phyloP scores from a whole-genome alignment of 2,329 filamentous ascomycete genomes.

The Calonectria honghensis region DNA sequence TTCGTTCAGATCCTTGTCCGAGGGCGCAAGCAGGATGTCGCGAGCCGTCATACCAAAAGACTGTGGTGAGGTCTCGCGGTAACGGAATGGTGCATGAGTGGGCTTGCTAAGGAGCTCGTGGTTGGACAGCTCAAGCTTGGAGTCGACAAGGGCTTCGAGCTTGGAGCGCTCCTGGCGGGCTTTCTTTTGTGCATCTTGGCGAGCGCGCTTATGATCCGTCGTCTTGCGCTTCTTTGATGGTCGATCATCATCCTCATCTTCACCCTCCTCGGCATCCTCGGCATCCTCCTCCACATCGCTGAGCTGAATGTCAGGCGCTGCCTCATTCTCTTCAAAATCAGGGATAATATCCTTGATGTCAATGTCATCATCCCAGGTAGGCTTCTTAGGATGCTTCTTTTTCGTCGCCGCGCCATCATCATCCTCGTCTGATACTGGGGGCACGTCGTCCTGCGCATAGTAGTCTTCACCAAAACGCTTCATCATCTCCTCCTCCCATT shows the following conservation, averaged over 20 bases:
- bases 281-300: constrained; percentile 66
- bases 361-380: constrained; percentile 95
- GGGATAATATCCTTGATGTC: constrained; percentile 95
- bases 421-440: constrained; percentile 79
- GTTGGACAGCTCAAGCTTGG: constrained; percentile 84
- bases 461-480: constrained; percentile 93
- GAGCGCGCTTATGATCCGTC: constrained; percentile 76
- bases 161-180: constrained; percentile 88
- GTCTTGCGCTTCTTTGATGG: constrained; percentile 77
- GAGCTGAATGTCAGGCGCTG: constrained; percentile 71
- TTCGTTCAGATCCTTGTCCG: constrained; percentile 89
- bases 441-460: constrained; percentile 84
- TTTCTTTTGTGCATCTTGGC: constrained; percentile 77
- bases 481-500: constrained; percentile 94
- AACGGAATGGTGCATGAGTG: constrained; percentile 78
- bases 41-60: constrained; percentile 91
- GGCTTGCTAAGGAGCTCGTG: constrained; percentile 72
- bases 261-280: constrained; percentile 60
- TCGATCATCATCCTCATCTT: constrained; percentile 65
- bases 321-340: constrained; percentile 83
- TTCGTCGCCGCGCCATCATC: constrained; percentile 76
- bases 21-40: constrained; percentile 92
- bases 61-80: constrained; percentile 94
- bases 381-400: constrained; percentile 71
- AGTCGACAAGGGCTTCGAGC: constrained; percentile 90